Percentiles rank a stretch among this genome's conserved stretches.
These are phyloP conservation scores for Neurospora sp. DNA, from an alignment of 495 filamentous ascomycete genomes.

Conservation along the genomic window DNA sequence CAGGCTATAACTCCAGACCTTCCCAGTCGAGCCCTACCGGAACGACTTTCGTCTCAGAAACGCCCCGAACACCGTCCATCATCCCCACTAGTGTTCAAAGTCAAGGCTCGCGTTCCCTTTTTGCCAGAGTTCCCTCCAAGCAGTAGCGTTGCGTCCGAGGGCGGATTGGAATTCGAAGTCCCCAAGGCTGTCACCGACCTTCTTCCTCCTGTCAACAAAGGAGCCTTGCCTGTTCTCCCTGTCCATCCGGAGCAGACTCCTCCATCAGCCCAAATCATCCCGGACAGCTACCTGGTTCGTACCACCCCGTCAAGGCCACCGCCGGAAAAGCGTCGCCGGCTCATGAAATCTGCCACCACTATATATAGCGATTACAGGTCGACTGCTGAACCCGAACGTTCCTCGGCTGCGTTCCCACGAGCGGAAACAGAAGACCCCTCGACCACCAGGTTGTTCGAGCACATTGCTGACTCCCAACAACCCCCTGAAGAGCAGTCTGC, in stretches of 20 bases:
- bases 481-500: background rate
- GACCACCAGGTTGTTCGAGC: background rate
- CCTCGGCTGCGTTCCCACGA: background rate
- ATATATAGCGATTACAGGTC: background rate
- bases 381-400: background rate
- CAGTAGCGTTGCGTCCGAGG: conserved; percentile 31
- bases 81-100: background rate
- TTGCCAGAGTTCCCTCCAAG: conserved; percentile 19
- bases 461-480: background rate
- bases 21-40: background rate
- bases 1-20: background rate
- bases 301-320: background rate
- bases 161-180: conserved; percentile 43
- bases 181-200: conserved; percentile 37
- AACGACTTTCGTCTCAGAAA: background rate
- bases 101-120: background rate
- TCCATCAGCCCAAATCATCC: conserved; percentile 33
- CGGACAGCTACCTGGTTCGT: conserved; percentile 15
- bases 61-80: background rate
- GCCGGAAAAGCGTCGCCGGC: conserved; percentile 4
- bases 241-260: conserved; percentile 15
- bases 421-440: background rate
- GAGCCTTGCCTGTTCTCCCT: conserved; percentile 4
- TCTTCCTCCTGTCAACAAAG: conserved; percentile 12
- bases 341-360: background rate